Percentiles rank a stretch among this genome's conserved stretches.
phyloP scores from a whole-genome alignment of 345 rosid species.

The Abelmoschus esculentus region DNA sequence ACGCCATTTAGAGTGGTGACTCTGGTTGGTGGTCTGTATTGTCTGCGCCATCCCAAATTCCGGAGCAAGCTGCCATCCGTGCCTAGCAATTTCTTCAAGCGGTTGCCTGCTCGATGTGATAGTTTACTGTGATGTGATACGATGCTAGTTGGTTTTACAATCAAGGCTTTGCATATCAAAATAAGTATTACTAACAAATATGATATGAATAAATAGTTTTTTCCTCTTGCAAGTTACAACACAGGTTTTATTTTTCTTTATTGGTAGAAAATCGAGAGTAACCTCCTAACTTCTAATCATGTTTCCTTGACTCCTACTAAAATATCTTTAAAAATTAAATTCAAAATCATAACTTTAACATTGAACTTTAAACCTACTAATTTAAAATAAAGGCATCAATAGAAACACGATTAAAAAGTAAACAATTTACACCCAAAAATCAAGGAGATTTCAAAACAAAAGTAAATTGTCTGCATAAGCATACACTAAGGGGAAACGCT shows the following conservation, averaged over 20 bases:
- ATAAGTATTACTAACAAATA: not conserved
- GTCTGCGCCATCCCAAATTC: slow-evolving; percentile 73
- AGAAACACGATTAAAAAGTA: too few species aligned
- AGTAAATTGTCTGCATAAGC: not conserved
- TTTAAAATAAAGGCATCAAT: too few species aligned
- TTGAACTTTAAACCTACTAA: too few species aligned
- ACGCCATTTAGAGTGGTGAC: slow-evolving; percentile 57
- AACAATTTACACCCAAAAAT: too few species aligned
- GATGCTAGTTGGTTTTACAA: not conserved
- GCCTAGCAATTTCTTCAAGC: slow-evolving; percentile 79
- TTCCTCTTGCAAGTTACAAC: not conserved
- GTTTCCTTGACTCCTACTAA: too few species aligned
- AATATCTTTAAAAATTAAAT: too few species aligned
- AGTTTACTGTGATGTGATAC: slow-evolving; percentile 34
- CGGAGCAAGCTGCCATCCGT: slow-evolving; percentile 73
- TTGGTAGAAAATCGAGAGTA: too few species aligned
- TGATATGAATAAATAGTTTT: not conserved
- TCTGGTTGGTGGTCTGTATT: slow-evolving; percentile 48
- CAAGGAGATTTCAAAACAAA: too few species aligned
- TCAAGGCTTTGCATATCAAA: not conserved
- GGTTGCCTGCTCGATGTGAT: slow-evolving; percentile 58
- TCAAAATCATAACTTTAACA: too few species aligned
- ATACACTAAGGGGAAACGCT: not conserved
- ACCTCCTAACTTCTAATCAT: too few species aligned
- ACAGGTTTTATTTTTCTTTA: not conserved